Percentiles rank a stretch among this genome's conserved stretches.
Evolutionary conservation across 1,284 basidiomycete species (phyloP).

Genomic region (Ustilago loliicola): DNA sequence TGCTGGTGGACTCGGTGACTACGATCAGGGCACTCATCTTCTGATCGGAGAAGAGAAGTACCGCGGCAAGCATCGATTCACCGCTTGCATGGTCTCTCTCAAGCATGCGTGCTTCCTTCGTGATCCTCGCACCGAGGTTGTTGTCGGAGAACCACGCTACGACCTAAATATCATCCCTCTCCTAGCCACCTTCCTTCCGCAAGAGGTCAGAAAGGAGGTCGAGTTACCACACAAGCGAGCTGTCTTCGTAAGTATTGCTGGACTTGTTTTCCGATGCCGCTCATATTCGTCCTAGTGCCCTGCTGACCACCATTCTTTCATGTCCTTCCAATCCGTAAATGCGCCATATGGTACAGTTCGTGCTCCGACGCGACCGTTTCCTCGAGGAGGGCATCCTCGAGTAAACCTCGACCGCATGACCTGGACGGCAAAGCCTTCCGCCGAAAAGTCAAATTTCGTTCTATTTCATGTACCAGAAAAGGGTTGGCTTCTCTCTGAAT

Average conservation of each 20-base stretch:
- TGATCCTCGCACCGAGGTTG: slow-evolving; percentile 47
- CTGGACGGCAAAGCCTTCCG: too few relatives aligned
- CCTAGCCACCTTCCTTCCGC: slow-evolving; percentile 43
- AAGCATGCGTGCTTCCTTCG: slow-evolving; percentile 56
- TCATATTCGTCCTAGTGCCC: too few relatives aligned
- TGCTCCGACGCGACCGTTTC: slow-evolving; percentile 44
- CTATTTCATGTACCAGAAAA: too few relatives aligned
- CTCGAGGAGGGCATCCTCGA: slow-evolving; percentile 47
- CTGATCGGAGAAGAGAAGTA: slow-evolving; percentile 75
- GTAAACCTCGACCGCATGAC: too few relatives aligned
- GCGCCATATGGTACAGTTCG: slow-evolving; percentile 7
- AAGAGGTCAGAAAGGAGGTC: slow-evolving; percentile 40
- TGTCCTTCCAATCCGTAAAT: too few relatives aligned
- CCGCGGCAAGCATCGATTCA: slow-evolving; percentile 69
- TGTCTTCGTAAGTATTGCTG: slow-evolving; percentile 18
- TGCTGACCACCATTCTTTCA: too few relatives aligned
- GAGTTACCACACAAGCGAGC: slow-evolving; percentile 54
- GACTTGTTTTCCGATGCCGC: too few relatives aligned
- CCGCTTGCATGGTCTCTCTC: slow-evolving; percentile 43
- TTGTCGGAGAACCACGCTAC: slow-evolving; percentile 48
- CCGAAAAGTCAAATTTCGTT: too few relatives aligned
- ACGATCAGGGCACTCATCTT: slow-evolving; percentile 74
- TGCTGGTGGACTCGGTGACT: slow-evolving; percentile 71
- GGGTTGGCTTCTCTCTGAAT: too few relatives aligned
- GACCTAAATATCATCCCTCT: slow-evolving; percentile 48